Evolutionary conservation across 2,329 filamentous ascomycete species (phyloP).

Genomic region (Exserohilum rostratum): DNA sequence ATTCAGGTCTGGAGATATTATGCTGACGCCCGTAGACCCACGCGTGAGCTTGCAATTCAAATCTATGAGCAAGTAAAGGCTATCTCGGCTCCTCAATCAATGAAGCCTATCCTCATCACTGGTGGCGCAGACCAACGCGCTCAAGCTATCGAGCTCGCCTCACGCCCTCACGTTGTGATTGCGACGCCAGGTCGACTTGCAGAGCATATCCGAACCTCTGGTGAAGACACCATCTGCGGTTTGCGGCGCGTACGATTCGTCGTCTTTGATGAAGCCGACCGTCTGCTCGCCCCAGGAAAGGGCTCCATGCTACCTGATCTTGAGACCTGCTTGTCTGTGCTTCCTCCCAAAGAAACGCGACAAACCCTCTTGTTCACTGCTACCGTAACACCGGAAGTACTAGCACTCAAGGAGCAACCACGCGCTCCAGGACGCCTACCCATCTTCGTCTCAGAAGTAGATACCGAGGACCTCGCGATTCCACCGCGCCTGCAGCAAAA

Average conservation of each 20-base stretch:
- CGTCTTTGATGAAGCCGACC: slow-evolving; percentile 94
- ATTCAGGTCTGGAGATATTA: background rate
- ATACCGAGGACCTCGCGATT: slow-evolving; percentile 73
- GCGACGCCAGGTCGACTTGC: slow-evolving; percentile 89
- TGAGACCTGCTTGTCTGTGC: slow-evolving; percentile 80
- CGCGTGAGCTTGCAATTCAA: slow-evolving; percentile 86
- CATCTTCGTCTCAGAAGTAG: slow-evolving; percentile 88
- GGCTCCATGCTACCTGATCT: slow-evolving; percentile 96
- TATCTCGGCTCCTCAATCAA: slow-evolving; percentile 82
- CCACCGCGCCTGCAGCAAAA: slow-evolving; percentile 81
- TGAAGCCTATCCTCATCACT: slow-evolving; percentile 89
- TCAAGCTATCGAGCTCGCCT: slow-evolving; percentile 82
- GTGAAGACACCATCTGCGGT: slow-evolving; percentile 85
- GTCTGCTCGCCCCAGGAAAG: slow-evolving; percentile 74
- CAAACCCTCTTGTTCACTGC: slow-evolving; percentile 97
- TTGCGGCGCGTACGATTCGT: slow-evolving; percentile 80
- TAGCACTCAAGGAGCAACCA: slow-evolving; percentile 80
- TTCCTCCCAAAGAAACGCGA: slow-evolving; percentile 78
- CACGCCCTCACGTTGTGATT: slow-evolving; percentile 88
- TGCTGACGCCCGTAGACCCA: slow-evolving; percentile 26
- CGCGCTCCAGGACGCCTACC: slow-evolving; percentile 73
- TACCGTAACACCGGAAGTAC: slow-evolving; percentile 90
- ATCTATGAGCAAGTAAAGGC: slow-evolving; percentile 97
- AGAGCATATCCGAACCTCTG: slow-evolving; percentile 90
- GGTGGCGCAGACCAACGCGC: slow-evolving; percentile 91